phyloP scores from a whole-genome alignment of 352 stramenopile species.

The Phytophthora pinifolia region DNA sequence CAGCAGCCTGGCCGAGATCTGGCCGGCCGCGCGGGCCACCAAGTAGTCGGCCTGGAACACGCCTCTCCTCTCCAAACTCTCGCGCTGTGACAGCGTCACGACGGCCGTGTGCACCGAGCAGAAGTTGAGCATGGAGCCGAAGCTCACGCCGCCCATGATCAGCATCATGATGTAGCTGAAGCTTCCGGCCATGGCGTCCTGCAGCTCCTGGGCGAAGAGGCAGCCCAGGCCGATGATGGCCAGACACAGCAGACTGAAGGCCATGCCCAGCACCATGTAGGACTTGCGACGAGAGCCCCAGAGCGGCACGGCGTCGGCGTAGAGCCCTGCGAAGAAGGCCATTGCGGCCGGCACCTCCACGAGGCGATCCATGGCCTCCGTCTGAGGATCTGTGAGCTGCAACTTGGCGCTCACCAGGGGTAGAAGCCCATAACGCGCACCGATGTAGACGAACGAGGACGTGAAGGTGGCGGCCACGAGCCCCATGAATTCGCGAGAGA shows the following conservation, averaged over 20 bases:
- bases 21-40: slow-evolving; percentile 29
- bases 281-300: slow-evolving; percentile 73
- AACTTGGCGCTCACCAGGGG: slow-evolving; percentile 37
- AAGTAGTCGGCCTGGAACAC: slow-evolving; percentile 56
- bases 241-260: slow-evolving; percentile 34
- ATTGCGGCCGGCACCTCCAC: slow-evolving; percentile 70
- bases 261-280: slow-evolving; percentile 80
- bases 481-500: slow-evolving; percentile 36
- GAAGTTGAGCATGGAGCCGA: slow-evolving; percentile 59
- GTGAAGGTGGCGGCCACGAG: slow-evolving; percentile 52
- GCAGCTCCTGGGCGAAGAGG: slow-evolving; percentile 22
- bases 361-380: slow-evolving; percentile 36
- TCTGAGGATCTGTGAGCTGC: slow-evolving; percentile 29
- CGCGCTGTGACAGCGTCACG: slow-evolving; percentile 51
- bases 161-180: slow-evolving; percentile 43
- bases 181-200: slow-evolving; percentile 10
- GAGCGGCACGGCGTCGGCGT: slow-evolving; percentile 80
- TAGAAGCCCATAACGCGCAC: slow-evolving; percentile 31
- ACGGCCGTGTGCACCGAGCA: slow-evolving; percentile 47
- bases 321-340: slow-evolving; percentile 83
- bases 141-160: slow-evolving; percentile 39
- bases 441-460: slow-evolving; percentile 48
- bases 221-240: slow-evolving; percentile 25
- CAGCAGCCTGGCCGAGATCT: slow-evolving; percentile 30
- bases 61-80: slow-evolving; percentile 39